Evolutionary conservation across 2,329 filamentous ascomycete species (phyloP).

Genomic region (Paraconiothyrium sp.): DNA sequence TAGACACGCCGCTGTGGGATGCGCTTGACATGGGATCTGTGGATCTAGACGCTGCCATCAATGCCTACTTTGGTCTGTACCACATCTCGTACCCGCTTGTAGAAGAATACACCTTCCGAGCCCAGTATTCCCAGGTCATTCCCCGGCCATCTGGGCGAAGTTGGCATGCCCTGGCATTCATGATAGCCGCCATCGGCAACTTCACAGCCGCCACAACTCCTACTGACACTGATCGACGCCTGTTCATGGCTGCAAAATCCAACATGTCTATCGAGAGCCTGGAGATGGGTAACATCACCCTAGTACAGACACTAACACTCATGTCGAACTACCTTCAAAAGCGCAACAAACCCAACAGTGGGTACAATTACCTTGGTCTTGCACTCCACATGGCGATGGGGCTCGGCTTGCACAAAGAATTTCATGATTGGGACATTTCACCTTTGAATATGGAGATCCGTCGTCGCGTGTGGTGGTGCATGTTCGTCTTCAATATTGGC

Average conservation of each 20-base stretch:
- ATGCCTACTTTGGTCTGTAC: slow-evolving; percentile 16
- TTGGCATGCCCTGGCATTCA: slow-evolving; percentile 18
- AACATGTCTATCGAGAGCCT: slow-evolving; percentile 58
- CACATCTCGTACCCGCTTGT: slow-evolving; percentile 16
- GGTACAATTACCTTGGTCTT: slow-evolving; percentile 60
- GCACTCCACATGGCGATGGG: slow-evolving; percentile 62
- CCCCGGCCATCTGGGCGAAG: slow-evolving; percentile 15
- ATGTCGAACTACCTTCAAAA: slow-evolving; percentile 62
- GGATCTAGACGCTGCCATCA: slow-evolving; percentile 16
- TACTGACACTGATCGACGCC: slow-evolving; percentile 35
- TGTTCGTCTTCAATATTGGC: slow-evolving; percentile 60
- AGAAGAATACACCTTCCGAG: slow-evolving; percentile 14
- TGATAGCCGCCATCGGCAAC: slow-evolving; percentile 15
- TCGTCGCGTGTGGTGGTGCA: slow-evolving; percentile 47
- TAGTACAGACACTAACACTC: slow-evolving; percentile 59
- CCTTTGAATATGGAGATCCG: slow-evolving; percentile 48
- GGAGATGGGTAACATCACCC: slow-evolving; percentile 59
- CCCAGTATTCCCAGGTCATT: slow-evolving; percentile 15
- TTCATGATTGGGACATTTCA: slow-evolving; percentile 30
- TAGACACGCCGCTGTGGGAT: slow-evolving; percentile 17
- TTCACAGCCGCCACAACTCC: slow-evolving; percentile 14
- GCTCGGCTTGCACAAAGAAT: slow-evolving; percentile 61
- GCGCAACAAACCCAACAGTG: slow-evolving; percentile 61
- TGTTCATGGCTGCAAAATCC: slow-evolving; percentile 58
- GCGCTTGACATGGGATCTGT: slow-evolving; percentile 9